A percentile compares a stretch with the other conserved stretches of the same genome.
Evolutionary conservation across 306 rosid genomes (phyloP).

Genomic region (Geum urbanum): DNA sequence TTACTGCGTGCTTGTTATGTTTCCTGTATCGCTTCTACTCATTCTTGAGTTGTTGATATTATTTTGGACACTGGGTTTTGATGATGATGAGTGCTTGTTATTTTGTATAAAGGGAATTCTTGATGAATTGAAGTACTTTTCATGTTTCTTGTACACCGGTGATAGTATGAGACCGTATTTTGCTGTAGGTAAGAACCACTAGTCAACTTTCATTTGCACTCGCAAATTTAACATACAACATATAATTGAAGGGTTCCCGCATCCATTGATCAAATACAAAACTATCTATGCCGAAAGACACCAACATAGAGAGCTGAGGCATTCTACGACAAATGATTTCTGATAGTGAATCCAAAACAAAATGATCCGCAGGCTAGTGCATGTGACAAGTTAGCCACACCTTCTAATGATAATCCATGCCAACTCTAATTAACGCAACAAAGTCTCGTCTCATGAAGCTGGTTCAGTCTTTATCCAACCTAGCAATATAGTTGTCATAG

Average conservation of each 20-base stretch:
- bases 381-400: background rate
- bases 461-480: slow-evolving; percentile 68
- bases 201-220: background rate
- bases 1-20: background rate
- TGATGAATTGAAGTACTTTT: background rate
- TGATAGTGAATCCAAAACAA: slow-evolving; percentile 3
- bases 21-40: no score
- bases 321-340: background rate
- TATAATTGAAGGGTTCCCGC: background rate
- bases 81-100: no score
- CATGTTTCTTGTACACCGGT: background rate
- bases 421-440: background rate
- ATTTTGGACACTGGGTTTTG: no score
- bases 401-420: background rate
- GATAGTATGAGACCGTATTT: background rate
- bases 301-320: background rate
- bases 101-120: no score
- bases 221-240: background rate
- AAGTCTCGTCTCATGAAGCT: no score
- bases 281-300: background rate
- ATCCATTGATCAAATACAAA: background rate
- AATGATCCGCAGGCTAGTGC: slow-evolving; percentile 25
- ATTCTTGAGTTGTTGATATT: no score
- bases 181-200: background rate
- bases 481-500: slow-evolving; percentile 73